Percentiles rank a stretch among this genome's conserved stretches.
Evolutionary conservation across 148 eudicot genomes (phyloP).

Genomic region (Vaccinium myrtillus): DNA sequence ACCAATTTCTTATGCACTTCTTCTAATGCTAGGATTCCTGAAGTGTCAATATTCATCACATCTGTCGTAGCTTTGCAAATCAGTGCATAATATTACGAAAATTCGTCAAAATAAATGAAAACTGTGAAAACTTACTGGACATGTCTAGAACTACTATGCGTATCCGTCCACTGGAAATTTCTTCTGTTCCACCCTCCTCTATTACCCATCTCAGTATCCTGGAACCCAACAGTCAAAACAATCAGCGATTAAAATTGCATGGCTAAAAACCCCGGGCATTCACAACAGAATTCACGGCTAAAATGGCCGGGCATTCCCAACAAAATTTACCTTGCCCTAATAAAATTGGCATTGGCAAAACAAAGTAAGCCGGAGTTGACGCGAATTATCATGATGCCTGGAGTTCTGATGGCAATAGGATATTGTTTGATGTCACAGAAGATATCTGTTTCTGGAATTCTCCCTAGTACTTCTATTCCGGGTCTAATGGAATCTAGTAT

Average conservation of each 20-base stretch:
- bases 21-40: slow-evolving; percentile 37
- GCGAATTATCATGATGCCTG: slow-evolving; percentile 30
- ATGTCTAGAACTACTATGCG: slow-evolving; percentile 27
- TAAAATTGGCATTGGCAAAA: slow-evolving; percentile 47
- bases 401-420: slow-evolving; percentile 22
- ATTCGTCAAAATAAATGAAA: neutral
- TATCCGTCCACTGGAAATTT: slow-evolving; percentile 11
- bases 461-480: slow-evolving; percentile 25
- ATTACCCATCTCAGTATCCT: slow-evolving; percentile 28
- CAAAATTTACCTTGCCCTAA: slow-evolving; percentile 31
- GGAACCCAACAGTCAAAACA: neutral
- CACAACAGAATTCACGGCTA: neutral
- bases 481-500: slow-evolving; percentile 29
- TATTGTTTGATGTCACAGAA: slow-evolving; percentile 28
- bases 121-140: slow-evolving; percentile 19
- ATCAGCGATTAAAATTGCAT: neutral
- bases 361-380: slow-evolving; percentile 33
- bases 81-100: neutral
- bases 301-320: neutral
- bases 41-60: slow-evolving; percentile 39
- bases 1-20: slow-evolving; percentile 34
- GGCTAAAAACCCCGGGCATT: neutral
- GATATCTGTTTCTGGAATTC: slow-evolving; percentile 33
- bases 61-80: slow-evolving; percentile 11
- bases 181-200: slow-evolving; percentile 24